These are phyloP conservation scores for Westerdykella sp. DNA, from an alignment of 2,329 filamentous ascomycete genomes.

Conservation along the genomic window DNA sequence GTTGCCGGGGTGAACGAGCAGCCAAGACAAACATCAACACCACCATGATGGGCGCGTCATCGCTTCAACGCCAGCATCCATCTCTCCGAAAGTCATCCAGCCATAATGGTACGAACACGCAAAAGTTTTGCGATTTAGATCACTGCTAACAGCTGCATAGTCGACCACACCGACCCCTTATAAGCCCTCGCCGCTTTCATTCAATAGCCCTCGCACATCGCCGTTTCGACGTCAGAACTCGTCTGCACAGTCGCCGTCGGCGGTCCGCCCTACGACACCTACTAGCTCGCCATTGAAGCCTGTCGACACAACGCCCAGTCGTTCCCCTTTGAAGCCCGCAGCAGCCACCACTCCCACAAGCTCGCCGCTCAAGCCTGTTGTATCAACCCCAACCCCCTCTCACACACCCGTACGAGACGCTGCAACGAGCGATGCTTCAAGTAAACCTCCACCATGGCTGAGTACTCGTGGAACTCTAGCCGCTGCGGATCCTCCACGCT, in stretches of 20 bases:
- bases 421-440: slow-evolving; percentile 30
- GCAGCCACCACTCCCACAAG: background rate
- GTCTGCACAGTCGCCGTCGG: slow-evolving; percentile 35
- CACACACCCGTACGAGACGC: slow-evolving; percentile 26
- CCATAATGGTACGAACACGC: background rate
- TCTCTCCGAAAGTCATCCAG: background rate
- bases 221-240: slow-evolving; percentile 42
- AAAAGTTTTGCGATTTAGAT: background rate
- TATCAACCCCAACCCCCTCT: slow-evolving; percentile 16
- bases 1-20: slow-evolving; percentile 13
- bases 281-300: slow-evolving; percentile 39
- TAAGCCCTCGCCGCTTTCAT: slow-evolving; percentile 41
- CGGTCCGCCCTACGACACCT: slow-evolving; percentile 36
- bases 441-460: slow-evolving; percentile 32
- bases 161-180: slow-evolving; percentile 32
- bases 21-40: slow-evolving; percentile 18
- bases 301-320: slow-evolving; percentile 15
- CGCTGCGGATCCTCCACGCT: slow-evolving; percentile 23
- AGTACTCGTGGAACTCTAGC: slow-evolving; percentile 22
- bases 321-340: background rate
- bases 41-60: slow-evolving; percentile 1
- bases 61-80: background rate
- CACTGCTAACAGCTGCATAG: slow-evolving; percentile 9
- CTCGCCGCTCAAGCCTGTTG: slow-evolving; percentile 8
- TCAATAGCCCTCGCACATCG: slow-evolving; percentile 41